Base-by-base conservation (phyloP, 2,329 filamentous ascomycete genomes). In the Sporothrix variecibatus region DNA sequence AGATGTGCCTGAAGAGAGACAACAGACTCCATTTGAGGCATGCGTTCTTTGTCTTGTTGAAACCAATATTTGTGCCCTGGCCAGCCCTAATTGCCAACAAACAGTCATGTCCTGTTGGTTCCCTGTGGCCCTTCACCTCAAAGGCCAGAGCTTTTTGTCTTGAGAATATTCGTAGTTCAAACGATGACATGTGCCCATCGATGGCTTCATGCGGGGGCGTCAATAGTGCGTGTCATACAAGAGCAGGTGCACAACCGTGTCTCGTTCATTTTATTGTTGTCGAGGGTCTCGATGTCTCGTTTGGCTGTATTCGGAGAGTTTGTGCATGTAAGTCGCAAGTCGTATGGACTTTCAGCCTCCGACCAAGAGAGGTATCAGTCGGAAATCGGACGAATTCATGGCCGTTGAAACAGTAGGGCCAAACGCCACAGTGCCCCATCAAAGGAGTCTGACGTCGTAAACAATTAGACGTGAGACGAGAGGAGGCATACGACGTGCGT, bases 371-470 rank as follows among this genome's bases (percentile, higher is more conserved):
- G 9, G 17, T 34, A 20, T 7, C n/a, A 15, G 58, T 15, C 56
- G 26, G 56, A 17, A 60, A 60, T 34, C 56, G 56, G 56, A 60
- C 56, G 28, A 60, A 60, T 60, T n/a, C 56, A 34, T 20, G 56
- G 20, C 20, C 60, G 60, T 40, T 64, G 60, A 64, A 60, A 34
- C 56, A 34, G 15, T 34, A 60, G 28, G 56, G 56, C 56, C 28
- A 60, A 60, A n/a, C 28, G 28, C 11, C 8, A 11, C 9, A 2
- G 20, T 2, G 11, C n/a, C 51, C 51, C 12, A 64, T 20, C 17
- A 64, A 64, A 40, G 60, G 60, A 43, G 60, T 26, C 34, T 31
- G 60, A 64, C n/a, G 60, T 64, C 60, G 60, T 60, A 60, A 60
- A 64, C 31, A 43, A 64, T 26, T 43, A 43, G 60, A 34, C 28